These are phyloP conservation scores for Shiraia sp. DNA, from an alignment of 2,329 filamentous ascomycete species.

Conservation along the genomic window DNA sequence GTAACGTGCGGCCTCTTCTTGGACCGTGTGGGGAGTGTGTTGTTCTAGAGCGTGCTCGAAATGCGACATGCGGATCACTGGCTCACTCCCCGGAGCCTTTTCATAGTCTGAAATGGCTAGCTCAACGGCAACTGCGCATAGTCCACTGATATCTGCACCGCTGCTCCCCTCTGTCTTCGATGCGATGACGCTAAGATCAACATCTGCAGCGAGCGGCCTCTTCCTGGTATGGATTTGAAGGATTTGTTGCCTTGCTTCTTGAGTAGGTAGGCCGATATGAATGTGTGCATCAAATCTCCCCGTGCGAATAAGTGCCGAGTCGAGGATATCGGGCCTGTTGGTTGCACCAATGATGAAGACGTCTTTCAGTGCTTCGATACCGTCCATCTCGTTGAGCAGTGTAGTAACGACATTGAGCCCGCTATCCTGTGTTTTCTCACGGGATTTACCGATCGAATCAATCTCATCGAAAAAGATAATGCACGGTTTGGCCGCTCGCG, in stretches of 20 bases:
- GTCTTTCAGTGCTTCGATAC: conserved; percentile 80
- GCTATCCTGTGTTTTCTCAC: conserved; percentile 54
- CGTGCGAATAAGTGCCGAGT: conserved; percentile 81
- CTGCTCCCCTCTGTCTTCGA: conserved; percentile 74
- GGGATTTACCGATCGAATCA: conserved; percentile 73
- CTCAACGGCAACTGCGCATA: conserved; percentile 51
- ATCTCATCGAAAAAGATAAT: conserved; percentile 99
- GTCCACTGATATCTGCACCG: conserved; percentile 76
- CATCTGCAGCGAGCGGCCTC: conserved; percentile 63
- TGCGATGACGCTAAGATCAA: conserved; percentile 69
- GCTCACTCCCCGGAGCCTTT: conserved; percentile 19
- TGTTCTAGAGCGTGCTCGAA: conserved; percentile 52
- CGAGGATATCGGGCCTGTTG: conserved; percentile 84
- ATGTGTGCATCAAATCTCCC: conserved; percentile 84
- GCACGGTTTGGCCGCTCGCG: conserved; percentile 80
- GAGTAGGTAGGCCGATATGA: conserved; percentile 82
- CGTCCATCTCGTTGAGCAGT: conserved; percentile 92
- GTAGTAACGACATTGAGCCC: conserved; percentile 86
- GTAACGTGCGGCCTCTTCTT: conserved; percentile 48
- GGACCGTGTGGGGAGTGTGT: conserved; percentile 48
- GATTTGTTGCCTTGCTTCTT: conserved; percentile 74
- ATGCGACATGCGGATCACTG: conserved; percentile 49
- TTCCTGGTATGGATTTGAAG: conserved; percentile 68
- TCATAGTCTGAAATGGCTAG: conserved; percentile 39
- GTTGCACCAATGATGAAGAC: conserved; percentile 90